Base-by-base conservation (phyloP, 176 grass and related monocot genomes). In the Bolboschoenus planiculmis region DNA sequence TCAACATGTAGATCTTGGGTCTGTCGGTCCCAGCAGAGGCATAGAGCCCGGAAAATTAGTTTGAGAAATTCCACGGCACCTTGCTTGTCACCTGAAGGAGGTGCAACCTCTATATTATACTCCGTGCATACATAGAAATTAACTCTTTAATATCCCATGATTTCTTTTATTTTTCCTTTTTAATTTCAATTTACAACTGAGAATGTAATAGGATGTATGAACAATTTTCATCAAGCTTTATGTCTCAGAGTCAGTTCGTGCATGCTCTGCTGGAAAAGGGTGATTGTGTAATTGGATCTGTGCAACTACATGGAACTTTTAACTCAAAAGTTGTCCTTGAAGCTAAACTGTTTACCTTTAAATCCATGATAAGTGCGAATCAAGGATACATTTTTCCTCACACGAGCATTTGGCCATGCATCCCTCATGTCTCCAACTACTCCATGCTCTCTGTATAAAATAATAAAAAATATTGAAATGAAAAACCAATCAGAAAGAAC, bases 341-440 rank as follows among this genome's bases (percentile, higher is more conserved):
- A 56, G 54, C 10, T 64, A 50, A 81, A 62, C 10, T 51, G 73
- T 37, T 44, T 85, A 98, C 96, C 96, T 95, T 98, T 98, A 88
- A 98, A 98, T 78, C 96, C 96, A 90, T 98, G 96, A 86, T 98
- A 98, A 70, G 96, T 98, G 48, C 92, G 92, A 85, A 98, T 95
- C 71, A 98, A 73, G 36, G 92, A 95, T 54, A 93, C 87, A 90
- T 98, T 98, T 93, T 98, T 98, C 76, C 96, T 87, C 27, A 89
- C 86, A 6, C 89, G 90, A 59, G 96, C 92, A 93, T 95, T 95
- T 83, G 92, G 96, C 96, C 96, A 98, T 84, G 96, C 96, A 95
- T 98, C 96, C 92, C 96, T 91, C 96, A 98, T 98, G 85, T 98
- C 96, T 77, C 92, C 96, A 16, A 98, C 91, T 67, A 98, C 96